A percentile compares a stretch with the other conserved stretches of the same genome.
phyloP scores from a whole-genome alignment of 805 yeast species.

The Yamadazyma akitaensis region DNA sequence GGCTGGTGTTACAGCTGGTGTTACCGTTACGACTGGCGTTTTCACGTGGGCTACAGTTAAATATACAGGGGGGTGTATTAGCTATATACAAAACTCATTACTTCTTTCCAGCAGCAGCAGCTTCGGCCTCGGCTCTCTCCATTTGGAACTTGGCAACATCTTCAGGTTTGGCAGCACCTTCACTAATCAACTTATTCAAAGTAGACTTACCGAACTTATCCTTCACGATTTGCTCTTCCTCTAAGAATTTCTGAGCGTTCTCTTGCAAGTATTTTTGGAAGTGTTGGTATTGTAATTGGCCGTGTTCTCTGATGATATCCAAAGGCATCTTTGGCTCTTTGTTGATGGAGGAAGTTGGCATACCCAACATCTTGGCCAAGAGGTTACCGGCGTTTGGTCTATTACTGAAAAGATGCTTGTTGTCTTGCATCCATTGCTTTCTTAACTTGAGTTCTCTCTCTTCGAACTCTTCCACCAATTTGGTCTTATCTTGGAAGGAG shows the following conservation, averaged over 20 bases:
- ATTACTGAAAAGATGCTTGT: slow-evolving; percentile 32
- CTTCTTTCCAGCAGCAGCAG: slow-evolving; percentile 1
- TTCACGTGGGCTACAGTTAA: neutral
- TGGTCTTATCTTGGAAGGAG: slow-evolving; percentile 62
- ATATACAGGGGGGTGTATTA: slow-evolving; percentile 1
- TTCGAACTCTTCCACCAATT: slow-evolving; percentile 76
- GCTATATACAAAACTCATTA: slow-evolving; percentile 7
- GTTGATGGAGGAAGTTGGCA: slow-evolving; percentile 44
- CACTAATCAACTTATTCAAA: slow-evolving; percentile 78
- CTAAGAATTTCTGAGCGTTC: slow-evolving; percentile 64
- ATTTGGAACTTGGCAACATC: slow-evolving; percentile 47
- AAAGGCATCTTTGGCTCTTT: slow-evolving; percentile 72
- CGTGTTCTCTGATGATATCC: slow-evolving; percentile 87
- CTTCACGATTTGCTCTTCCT: slow-evolving; percentile 83
- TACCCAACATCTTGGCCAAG: slow-evolving; percentile 63
- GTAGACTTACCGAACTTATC: slow-evolving; percentile 81
- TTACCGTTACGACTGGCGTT: too few relatives aligned
- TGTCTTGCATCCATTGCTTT: slow-evolving; percentile 60
- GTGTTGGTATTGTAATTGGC: slow-evolving; percentile 81
- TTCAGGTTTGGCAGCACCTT: slow-evolving; percentile 77
- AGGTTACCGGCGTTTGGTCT: slow-evolving; percentile 47
- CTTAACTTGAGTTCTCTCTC: slow-evolving; percentile 76
- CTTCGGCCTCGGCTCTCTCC: slow-evolving; percentile 23
- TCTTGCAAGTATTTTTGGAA: slow-evolving; percentile 63
- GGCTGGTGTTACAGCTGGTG: too few relatives aligned